These are phyloP conservation scores for Tephrocybe rancida DNA, from an alignment of 768 basidiomycete species.

Conservation along the genomic window DNA sequence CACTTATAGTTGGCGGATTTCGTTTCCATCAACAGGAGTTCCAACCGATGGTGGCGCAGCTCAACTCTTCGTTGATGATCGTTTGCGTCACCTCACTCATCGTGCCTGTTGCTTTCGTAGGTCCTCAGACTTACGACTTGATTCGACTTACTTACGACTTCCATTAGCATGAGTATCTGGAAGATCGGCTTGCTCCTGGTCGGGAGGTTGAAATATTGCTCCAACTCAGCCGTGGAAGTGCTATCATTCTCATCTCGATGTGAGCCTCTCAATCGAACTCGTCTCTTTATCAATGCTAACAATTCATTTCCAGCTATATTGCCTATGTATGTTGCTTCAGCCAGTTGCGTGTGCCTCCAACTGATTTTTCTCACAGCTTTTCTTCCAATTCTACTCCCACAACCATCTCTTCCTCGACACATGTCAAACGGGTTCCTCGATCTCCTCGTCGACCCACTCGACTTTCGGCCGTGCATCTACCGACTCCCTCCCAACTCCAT, in stretches of 20 bases:
- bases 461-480: constrained; percentile 22
- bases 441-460: constrained; percentile 11
- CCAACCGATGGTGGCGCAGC: constrained; percentile 58
- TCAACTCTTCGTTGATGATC: constrained; percentile 69
- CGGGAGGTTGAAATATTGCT: constrained; percentile 42
- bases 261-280: constrained; percentile 21
- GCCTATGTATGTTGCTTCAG: constrained; percentile 24
- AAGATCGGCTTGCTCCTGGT: constrained; percentile 33
- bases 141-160: constrained; percentile 17
- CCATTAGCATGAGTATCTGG: constrained; percentile 35
- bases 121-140: constrained; percentile 15
- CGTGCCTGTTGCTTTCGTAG: constrained; percentile 62
- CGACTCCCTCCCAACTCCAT: constrained; percentile 24
- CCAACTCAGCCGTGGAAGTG: constrained; percentile 49
- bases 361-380: constrained; percentile 32
- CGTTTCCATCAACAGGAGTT: constrained; percentile 55
- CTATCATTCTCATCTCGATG: constrained; percentile 48
- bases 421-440: constrained; percentile 23
- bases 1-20: constrained; percentile 42
- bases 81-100: constrained; percentile 72
- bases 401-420: constrained; percentile 45
- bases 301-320: constrained; percentile 23
- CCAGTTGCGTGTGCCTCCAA: not conserved
- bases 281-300: not conserved
- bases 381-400: constrained; percentile 59